Base-by-base conservation (phyloP, 1,139 yeast genomes). In the Hyphopichia buzzinii region DNA sequence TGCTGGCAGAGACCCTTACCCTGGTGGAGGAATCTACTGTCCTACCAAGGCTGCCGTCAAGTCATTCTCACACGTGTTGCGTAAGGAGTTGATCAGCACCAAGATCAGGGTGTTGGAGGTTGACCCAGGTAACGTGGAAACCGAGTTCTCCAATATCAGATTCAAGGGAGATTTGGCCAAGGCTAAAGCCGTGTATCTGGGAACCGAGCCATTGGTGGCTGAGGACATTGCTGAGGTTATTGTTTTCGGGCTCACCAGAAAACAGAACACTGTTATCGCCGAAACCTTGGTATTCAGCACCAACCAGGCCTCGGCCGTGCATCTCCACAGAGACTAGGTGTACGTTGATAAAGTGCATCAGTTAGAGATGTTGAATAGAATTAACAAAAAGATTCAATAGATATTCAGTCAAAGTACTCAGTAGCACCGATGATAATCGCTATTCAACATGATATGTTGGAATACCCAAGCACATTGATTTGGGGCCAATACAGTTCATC, bases 41-140 rank as follows among this genome's bases (percentile, higher is more conserved):
- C 84, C 95, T n/a, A 78, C 92, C 35, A 88, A 88, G 62, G 86
- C 89, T 29, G 87, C 92, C 15, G 78, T 88, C 23, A 75, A 81
- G 45, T 83, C 89, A 0, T 88, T 88, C 57, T 74, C 90, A 15
- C 81, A 81, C 33, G 74, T 86, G 4, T 70, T 87, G 60, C 76
- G 96, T 59, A 84, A 84, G 60, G 96, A 88, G 59, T 69, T 81
- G 54, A 79, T 86, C 46, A 67, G 72, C 55, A 84, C 95, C 25
- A 74, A 76, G 39, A 79, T 87, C 46, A 73, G 96, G 53, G 89
- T 87, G 37, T 76, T 88, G 48, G 94, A 86, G 57, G 75, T 87
- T 35, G 90, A 86, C 43, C 96, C 96, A 8, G 96, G 96, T 51
- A 81, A 84, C 32, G 95, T 87, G 17, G 88, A 86, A 60, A 88